A percentile compares a stretch with the other conserved stretches of the same genome.
Evolutionary conservation across 106 monocot genomes (phyloP).

Genomic region (Posidonia australis): DNA sequence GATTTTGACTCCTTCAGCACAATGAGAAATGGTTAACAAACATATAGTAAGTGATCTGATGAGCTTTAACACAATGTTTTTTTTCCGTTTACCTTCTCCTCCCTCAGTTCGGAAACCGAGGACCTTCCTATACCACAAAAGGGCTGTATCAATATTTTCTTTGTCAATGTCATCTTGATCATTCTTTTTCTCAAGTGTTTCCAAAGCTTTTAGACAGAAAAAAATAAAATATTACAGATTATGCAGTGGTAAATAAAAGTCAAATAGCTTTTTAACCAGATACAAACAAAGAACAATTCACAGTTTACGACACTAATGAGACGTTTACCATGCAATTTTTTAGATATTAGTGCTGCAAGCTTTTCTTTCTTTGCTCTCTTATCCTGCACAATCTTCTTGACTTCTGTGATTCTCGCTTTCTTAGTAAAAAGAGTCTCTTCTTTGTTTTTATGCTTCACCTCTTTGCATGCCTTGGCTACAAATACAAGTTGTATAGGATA

Average conservation of each 20-base stretch:
- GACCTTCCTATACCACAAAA: conserved; percentile 53
- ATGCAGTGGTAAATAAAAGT: neutral
- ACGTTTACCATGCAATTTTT: neutral
- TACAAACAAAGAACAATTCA: neutral
- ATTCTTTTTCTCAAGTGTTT: conserved; percentile 28
- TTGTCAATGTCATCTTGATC: conserved; percentile 19
- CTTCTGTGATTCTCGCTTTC: neutral
- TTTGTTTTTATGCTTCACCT: neutral
- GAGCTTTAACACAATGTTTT: neutral
- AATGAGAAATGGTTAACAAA: conserved; percentile 12
- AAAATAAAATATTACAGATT: conserved; percentile 1
- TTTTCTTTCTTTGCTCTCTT: neutral
- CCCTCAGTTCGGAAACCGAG: conserved; percentile 62
- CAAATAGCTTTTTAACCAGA: neutral
- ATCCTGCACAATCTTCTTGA: conserved; percentile 8
- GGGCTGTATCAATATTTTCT: conserved; percentile 31
- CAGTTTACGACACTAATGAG: no score
- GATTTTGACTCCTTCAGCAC: conserved; percentile 54
- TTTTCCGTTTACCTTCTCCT: conserved; percentile 44
- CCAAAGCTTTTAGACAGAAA: conserved; percentile 25
- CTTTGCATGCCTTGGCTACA: conserved; percentile 3
- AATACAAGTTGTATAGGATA: neutral
- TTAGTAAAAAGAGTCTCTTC: neutral
- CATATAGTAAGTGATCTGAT: neutral
- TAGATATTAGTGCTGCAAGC: neutral